A percentile compares a stretch with the other conserved stretches of the same genome.
phyloP scores from a whole-genome alignment of 768 basidiomycete genomes.

The Kwoniella bestiolae region DNA sequence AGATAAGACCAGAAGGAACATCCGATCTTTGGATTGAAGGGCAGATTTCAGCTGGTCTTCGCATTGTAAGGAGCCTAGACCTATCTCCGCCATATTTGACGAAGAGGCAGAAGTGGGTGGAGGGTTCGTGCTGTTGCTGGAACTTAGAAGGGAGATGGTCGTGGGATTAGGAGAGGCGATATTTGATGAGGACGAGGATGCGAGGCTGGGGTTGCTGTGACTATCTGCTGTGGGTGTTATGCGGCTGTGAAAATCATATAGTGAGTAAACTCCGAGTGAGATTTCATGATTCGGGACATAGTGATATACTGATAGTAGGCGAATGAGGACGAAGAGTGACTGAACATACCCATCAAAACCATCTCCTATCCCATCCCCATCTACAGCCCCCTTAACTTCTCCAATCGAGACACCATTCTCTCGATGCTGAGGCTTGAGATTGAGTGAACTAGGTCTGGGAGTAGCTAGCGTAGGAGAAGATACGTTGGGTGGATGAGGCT shows the following conservation, averaged over 20 bases:
- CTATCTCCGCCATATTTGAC: slow-evolving; percentile 33
- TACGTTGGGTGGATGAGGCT: slow-evolving; percentile 14
- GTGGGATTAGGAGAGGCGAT: slow-evolving; percentile 21
- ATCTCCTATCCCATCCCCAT: not conserved
- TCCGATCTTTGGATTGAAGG: slow-evolving; percentile 41
- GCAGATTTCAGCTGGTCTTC: slow-evolving; percentile 47
- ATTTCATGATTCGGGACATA: no score
- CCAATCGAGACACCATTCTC: not conserved
- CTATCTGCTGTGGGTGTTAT: slow-evolving; percentile 22
- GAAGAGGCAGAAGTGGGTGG: slow-evolving; percentile 8
- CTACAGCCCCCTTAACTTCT: not conserved
- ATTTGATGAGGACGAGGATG: slow-evolving; percentile 12
- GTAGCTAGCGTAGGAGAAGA: slow-evolving; percentile 22
- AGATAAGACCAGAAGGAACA: slow-evolving; percentile 44
- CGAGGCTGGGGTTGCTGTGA: slow-evolving; percentile 5
- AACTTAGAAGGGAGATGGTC: slow-evolving; percentile 13
- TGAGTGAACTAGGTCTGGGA: slow-evolving; percentile 13
- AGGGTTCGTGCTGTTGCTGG: slow-evolving; percentile 7
- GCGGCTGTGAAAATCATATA: not conserved
- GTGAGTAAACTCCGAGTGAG: no score
- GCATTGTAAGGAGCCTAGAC: slow-evolving; percentile 31
- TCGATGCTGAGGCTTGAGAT: not conserved
- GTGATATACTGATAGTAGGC: no score
- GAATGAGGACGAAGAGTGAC: not conserved
- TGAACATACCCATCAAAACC: slow-evolving; percentile 14